A percentile compares a stretch with the other conserved stretches of the same genome.
Conservation (phyloP, 371 early-diverging fungal species). For the Rhizopus delemar region DNA sequence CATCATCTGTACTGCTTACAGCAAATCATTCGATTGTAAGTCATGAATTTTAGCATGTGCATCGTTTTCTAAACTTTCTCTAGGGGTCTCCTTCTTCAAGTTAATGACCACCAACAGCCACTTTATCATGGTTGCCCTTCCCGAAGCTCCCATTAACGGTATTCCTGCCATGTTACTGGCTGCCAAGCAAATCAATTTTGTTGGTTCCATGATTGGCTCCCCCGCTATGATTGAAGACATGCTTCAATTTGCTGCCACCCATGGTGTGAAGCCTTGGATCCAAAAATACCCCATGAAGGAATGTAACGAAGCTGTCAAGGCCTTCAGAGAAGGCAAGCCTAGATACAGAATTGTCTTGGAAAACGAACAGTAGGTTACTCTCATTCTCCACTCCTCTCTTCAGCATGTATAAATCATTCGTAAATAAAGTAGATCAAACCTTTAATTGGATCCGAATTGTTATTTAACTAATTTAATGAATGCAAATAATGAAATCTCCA, state of each 20-base stretch:
- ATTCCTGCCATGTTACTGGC: slow-evolving; percentile 15
- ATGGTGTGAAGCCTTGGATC: slow-evolving; percentile 66
- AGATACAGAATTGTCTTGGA: slow-evolving; percentile 68
- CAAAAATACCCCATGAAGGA: slow-evolving; percentile 63
- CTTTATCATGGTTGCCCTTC: slow-evolving; percentile 61
- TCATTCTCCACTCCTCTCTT: no score
- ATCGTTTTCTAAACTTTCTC: neutral
- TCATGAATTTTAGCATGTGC: neutral
- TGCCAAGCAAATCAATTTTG: slow-evolving; percentile 47
- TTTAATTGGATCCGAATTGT: no score
- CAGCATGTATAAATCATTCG: no score
- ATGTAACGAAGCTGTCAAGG: slow-evolving; percentile 62
- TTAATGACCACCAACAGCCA: slow-evolving; percentile 51
- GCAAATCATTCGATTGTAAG: slow-evolving; percentile 44
- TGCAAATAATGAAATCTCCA: no score
- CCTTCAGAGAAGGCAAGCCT: slow-evolving; percentile 62
- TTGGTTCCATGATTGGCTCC: slow-evolving; percentile 73
- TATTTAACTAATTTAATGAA: no score
- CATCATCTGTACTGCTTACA: slow-evolving; percentile 39
- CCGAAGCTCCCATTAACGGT: slow-evolving; percentile 47
- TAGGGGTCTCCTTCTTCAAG: slow-evolving; percentile 26
- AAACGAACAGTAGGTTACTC: slow-evolving; percentile 21
- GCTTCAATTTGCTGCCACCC: slow-evolving; percentile 70
- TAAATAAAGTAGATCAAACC: no score
- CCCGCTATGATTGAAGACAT: slow-evolving; percentile 57